Evolutionary conservation across 2,329 filamentous ascomycete genomes (phyloP).

Genomic region (Fusarium luffae): DNA sequence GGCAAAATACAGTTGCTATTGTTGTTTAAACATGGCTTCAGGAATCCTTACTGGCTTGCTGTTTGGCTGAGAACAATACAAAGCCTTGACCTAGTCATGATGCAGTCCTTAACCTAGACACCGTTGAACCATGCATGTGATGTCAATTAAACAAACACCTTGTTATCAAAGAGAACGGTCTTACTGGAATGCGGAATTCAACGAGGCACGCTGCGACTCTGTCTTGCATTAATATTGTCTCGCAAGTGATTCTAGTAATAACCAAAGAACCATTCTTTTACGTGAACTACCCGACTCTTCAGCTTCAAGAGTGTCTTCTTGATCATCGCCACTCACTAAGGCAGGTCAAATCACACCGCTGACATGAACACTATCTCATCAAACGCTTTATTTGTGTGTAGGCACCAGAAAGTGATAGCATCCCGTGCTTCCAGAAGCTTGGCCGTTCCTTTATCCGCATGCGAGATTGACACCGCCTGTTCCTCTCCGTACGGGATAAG

Average conservation of each 20-base stretch:
- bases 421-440: background rate
- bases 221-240: conserved; percentile 4
- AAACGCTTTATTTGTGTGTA: background rate
- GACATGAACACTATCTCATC: background rate
- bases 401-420: background rate
- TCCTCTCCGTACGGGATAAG: background rate
- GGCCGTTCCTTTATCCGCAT: background rate
- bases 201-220: background rate
- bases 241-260: background rate
- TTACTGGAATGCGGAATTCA: conserved; percentile 12
- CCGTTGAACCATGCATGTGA: background rate
- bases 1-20: background rate
- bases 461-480: background rate
- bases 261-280: background rate
- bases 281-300: background rate
- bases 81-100: background rate
- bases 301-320: background rate
- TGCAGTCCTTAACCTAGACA: background rate
- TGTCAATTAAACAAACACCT: background rate
- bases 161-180: background rate
- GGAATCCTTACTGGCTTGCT: background rate
- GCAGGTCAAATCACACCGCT: background rate
- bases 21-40: background rate
- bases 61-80: conserved; percentile 7
- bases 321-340: background rate